A percentile compares a stretch with the other conserved stretches of the same genome.
Conservation (phyloP, 768 basidiomycete species). For the Erythrobasidium yunnanense region DNA sequence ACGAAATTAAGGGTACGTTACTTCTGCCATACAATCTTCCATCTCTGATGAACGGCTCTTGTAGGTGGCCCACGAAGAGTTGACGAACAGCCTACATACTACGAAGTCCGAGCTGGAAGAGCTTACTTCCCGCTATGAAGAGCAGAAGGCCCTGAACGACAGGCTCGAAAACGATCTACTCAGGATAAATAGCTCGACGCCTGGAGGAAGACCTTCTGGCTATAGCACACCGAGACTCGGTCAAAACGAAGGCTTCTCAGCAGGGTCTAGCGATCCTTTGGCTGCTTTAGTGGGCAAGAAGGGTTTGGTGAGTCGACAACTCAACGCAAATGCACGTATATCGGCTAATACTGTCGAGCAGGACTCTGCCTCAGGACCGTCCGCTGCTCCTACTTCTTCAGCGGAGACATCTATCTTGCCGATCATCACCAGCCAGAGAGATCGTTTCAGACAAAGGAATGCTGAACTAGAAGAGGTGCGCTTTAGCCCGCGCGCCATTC, state of each 20-base stretch:
- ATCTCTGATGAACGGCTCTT: too few species aligned
- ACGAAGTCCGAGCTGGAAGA: slow-evolving; percentile 53
- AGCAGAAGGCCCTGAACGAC: slow-evolving; percentile 71
- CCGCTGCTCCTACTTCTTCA: slow-evolving; percentile 56
- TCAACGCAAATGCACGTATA: background rate
- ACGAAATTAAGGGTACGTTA: slow-evolving; percentile 56
- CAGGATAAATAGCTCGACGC: slow-evolving; percentile 56
- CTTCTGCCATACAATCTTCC: background rate
- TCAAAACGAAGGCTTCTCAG: slow-evolving; percentile 31
- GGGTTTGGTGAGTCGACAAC: slow-evolving; percentile 20
- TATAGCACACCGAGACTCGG: background rate
- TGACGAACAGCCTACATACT: slow-evolving; percentile 57
- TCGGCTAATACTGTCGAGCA: background rate
- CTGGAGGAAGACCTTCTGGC: background rate
- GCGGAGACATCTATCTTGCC: slow-evolving; percentile 93
- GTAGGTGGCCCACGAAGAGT: slow-evolving; percentile 71
- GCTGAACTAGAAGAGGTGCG: slow-evolving; percentile 86
- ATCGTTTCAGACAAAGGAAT: slow-evolving; percentile 93
- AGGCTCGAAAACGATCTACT: slow-evolving; percentile 83
- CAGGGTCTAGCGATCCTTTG: slow-evolving; percentile 46
- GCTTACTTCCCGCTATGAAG: slow-evolving; percentile 58
- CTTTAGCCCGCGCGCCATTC: background rate
- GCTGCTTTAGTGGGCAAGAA: slow-evolving; percentile 61
- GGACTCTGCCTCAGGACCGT: slow-evolving; percentile 48
- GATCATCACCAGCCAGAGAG: slow-evolving; percentile 92